Conservation (phyloP, 495 filamentous ascomycete species). For the Thermochaetoides thermophila region DNA sequence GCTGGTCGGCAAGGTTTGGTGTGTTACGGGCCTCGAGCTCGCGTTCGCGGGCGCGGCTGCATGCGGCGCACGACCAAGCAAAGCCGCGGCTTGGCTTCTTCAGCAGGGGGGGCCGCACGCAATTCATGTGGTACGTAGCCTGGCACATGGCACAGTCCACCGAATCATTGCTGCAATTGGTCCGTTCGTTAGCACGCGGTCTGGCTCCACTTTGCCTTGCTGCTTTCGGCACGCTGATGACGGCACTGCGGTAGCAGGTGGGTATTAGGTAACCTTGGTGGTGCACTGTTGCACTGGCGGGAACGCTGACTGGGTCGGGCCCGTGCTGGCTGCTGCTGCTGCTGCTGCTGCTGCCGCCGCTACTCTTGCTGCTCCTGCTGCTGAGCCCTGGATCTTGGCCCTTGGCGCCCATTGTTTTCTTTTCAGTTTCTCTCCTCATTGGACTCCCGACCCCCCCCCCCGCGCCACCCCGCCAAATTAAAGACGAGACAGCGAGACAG, state of each 20-base stretch:
- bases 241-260: no score
- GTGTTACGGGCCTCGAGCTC: conserved; percentile 86
- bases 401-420: no score
- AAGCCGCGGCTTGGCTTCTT: conserved; percentile 98
- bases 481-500: no score
- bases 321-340: no score
- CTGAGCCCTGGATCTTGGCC: no score
- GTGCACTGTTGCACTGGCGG: no score
- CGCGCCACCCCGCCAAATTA: conserved; percentile 8
- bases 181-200: conserved; percentile 21
- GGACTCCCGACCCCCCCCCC: no score
- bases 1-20: conserved; percentile 37
- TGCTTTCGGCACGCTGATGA: background rate
- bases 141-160: conserved; percentile 93
- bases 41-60: conserved; percentile 83
- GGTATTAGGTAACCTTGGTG: no score
- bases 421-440: no score
- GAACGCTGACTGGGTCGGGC: no score
- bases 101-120: conserved; percentile 77
- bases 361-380: no score
- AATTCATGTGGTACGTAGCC: conserved; percentile 97
- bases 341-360: no score
- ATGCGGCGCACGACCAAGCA: conserved; percentile 93
- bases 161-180: conserved; percentile 76
- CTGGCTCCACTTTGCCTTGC: conserved; percentile 3